Conservation (phyloP, 345 rosid genomes). For the Syzygium grande region DNA sequence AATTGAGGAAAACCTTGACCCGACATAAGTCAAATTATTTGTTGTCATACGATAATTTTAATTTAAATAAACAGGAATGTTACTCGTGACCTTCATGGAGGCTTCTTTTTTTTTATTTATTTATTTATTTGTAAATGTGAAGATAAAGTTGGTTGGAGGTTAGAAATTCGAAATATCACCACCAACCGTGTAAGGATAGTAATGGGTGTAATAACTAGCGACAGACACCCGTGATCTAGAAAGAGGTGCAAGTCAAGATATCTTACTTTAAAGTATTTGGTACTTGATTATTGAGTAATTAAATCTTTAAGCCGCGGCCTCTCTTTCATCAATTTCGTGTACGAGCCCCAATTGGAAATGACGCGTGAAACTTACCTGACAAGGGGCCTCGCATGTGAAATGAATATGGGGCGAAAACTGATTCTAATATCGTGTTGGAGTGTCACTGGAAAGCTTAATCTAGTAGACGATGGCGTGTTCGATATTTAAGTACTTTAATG, state of each 20-base stretch:
- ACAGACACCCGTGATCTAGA: neutral
- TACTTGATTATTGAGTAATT: neutral
- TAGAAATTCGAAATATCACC: neutral
- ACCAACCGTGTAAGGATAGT: neutral
- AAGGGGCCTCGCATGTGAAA: neutral
- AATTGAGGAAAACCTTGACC: neutral
- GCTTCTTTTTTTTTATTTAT: neutral
- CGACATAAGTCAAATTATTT: neutral
- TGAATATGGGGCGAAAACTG: neutral
- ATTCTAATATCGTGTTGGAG: neutral
- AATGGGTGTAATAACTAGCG: neutral
- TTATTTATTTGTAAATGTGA: neutral
- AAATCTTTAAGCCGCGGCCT: neutral
- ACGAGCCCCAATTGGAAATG: neutral
- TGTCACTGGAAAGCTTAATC: neutral
- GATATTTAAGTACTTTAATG: neutral
- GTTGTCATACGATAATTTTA: neutral
- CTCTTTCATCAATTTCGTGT: neutral
- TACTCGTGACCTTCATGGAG: neutral
- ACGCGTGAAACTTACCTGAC: neutral
- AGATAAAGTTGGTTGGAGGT: neutral
- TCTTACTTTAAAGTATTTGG: neutral
- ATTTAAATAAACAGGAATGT: neutral
- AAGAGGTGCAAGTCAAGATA: neutral
- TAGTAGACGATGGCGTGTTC: fast-evolving